These are phyloP conservation scores for Leccinum ochraceum DNA, from an alignment of 768 basidiomycete genomes.

Conservation along the genomic window DNA sequence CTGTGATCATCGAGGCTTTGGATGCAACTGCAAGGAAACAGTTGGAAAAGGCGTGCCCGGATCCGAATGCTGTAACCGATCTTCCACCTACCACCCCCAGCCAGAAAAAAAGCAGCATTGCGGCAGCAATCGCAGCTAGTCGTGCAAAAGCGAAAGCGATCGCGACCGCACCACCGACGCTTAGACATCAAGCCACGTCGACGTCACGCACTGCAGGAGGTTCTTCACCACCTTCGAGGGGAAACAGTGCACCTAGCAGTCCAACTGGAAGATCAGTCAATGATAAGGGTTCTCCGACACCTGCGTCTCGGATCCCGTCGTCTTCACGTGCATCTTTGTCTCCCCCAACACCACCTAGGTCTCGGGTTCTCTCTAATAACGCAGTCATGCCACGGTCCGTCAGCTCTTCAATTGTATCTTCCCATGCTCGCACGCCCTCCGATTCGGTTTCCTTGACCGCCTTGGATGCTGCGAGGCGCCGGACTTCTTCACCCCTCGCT, in stretches of 20 bases:
- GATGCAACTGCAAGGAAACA: conserved; percentile 75
- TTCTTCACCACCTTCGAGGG: conserved; percentile 42
- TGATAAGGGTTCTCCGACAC: too few relatives aligned
- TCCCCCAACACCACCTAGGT: too few relatives aligned
- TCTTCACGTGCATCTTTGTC: too few relatives aligned
- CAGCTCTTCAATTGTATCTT: too few relatives aligned
- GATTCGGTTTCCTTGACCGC: conserved; percentile 32
- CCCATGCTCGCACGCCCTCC: conserved; percentile 40
- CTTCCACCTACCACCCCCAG: conserved; percentile 50
- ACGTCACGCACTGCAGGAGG: conserved; percentile 53
- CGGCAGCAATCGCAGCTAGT: conserved; percentile 88
- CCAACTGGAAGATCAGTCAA: conserved; percentile 31
- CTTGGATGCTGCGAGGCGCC: conserved; percentile 37
- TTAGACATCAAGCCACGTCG: conserved; percentile 83
- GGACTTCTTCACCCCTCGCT: conserved; percentile 53
- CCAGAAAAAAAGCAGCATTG: conserved; percentile 52
- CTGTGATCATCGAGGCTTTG: conserved; percentile 59
- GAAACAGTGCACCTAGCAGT: conserved; percentile 42
- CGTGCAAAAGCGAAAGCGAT: conserved; percentile 85
- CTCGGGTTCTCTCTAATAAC: too few relatives aligned
- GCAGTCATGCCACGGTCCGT: too few relatives aligned
- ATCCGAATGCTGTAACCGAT: conserved; percentile 43
- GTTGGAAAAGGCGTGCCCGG: conserved; percentile 82
- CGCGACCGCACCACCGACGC: conserved; percentile 75
- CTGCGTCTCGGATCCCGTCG: too few relatives aligned